phyloP scores from a whole-genome alignment of 73 alveolate genomes.

The Urostyla sp. region DNA sequence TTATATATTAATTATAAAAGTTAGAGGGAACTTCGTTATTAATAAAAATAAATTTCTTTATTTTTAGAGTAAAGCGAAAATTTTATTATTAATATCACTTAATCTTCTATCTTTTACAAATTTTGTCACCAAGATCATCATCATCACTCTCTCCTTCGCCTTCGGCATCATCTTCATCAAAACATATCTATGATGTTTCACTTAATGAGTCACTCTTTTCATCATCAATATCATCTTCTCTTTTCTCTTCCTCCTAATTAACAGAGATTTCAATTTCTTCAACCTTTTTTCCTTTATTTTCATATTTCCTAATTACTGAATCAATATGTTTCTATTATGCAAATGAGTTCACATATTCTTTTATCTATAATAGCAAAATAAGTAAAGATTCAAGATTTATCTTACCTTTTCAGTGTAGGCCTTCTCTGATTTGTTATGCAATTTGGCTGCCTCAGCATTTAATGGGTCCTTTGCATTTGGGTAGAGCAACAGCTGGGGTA shows the following conservation, averaged over 20 bases:
- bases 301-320: slow-evolving; percentile 45
- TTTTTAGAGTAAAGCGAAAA: too few species aligned
- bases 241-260: neutral
- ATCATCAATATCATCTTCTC: neutral
- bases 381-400: slow-evolving; percentile 24
- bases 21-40: too few species aligned
- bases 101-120: too few species aligned
- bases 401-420: slow-evolving; percentile 88
- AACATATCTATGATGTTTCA: neutral
- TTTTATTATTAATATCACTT: too few species aligned
- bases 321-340: slow-evolving; percentile 49
- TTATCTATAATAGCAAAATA: slow-evolving; percentile 50
- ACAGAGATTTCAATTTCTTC: neutral
- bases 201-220: neutral
- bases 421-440: slow-evolving; percentile 74
- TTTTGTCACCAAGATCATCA: too few species aligned
- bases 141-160: too few species aligned
- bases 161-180: neutral
- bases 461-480: slow-evolving; percentile 98
- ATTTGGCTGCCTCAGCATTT: slow-evolving; percentile 94
- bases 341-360: slow-evolving; percentile 77
- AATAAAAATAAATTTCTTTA: too few species aligned
- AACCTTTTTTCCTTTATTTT: slow-evolving; percentile 31
- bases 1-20: neutral
- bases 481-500: slow-evolving; percentile 94